phyloP scores from a whole-genome alignment of 208 protist species.

The Paratrypanosoma confusum region DNA sequence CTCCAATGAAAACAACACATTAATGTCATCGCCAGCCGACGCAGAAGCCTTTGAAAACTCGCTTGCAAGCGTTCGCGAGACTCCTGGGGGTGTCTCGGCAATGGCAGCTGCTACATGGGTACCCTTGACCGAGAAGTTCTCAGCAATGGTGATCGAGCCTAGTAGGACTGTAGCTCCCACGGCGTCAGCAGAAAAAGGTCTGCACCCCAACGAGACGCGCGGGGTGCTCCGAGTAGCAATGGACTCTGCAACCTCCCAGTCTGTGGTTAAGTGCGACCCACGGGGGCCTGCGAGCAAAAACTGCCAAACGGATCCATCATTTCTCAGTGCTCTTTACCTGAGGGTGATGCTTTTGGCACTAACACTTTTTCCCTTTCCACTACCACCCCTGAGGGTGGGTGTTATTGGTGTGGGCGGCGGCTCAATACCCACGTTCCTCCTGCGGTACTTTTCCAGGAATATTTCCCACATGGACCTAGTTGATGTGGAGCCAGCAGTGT shows the following conservation, averaged over 20 bases:
- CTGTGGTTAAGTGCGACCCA: conserved; percentile 62
- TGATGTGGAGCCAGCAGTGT: conserved; percentile 63
- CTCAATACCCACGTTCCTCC: conserved; percentile 61
- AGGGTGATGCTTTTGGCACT: conserved; percentile 64
- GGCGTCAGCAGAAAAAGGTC: no score
- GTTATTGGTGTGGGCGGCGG: conserved; percentile 76
- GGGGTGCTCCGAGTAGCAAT: neutral
- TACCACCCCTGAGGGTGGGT: conserved; percentile 38
- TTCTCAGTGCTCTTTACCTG: conserved; percentile 72
- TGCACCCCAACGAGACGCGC: neutral
- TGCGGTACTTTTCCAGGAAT: conserved; percentile 42
- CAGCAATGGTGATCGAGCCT: no score
- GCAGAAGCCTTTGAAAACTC: no score
- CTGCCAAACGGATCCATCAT: conserved; percentile 43
- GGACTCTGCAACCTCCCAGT: conserved; percentile 68
- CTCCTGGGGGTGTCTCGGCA: no score
- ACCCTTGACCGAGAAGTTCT: no score
- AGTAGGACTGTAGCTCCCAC: no score
- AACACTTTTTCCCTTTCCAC: conserved; percentile 31
- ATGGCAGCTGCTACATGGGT: no score
- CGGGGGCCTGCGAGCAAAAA: conserved; percentile 26
- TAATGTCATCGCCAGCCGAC: no score
- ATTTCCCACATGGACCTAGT: conserved; percentile 58
- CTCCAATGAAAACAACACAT: no score
- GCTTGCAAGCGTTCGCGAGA: neutral